Evolutionary conservation across 2,329 filamentous ascomycete species (phyloP).

Genomic region (Cytospora leucostoma): DNA sequence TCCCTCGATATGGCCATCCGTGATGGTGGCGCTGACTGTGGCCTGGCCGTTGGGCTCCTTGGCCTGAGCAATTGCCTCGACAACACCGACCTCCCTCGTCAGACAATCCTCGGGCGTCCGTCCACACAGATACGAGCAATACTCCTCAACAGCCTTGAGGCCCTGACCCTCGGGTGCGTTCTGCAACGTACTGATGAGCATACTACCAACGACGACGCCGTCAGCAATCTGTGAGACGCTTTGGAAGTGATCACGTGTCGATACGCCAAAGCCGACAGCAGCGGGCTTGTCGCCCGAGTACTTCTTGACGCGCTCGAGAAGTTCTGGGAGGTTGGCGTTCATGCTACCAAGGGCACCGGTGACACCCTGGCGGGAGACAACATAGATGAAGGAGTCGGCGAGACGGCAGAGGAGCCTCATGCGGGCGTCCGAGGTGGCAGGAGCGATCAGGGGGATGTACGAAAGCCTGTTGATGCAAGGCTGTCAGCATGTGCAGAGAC

Average conservation of each 20-base stretch:
- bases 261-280: constrained; percentile 94
- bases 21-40: constrained; percentile 68
- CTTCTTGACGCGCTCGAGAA: constrained; percentile 83
- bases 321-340: constrained; percentile 77
- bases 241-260: constrained; percentile 89
- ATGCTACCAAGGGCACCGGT: constrained; percentile 86
- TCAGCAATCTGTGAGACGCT: constrained; percentile 83
- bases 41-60: constrained; percentile 62
- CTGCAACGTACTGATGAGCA: constrained; percentile 82
- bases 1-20: constrained; percentile 49
- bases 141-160: constrained; percentile 77
- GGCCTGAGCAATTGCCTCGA: constrained; percentile 66
- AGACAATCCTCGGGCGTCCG: constrained; percentile 43
- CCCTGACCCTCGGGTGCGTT: constrained; percentile 67
- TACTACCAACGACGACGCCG: constrained; percentile 94
- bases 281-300: constrained; percentile 90
- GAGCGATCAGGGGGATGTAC: constrained; percentile 95
- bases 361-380: constrained; percentile 95
- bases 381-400: constrained; percentile 98
- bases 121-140: constrained; percentile 70
- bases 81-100: constrained; percentile 68
- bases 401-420: constrained; percentile 97
- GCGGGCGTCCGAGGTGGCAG: constrained; percentile 84
- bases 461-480: constrained; percentile 65
- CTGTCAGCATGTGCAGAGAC: not conserved